Evolutionary conservation across 2,329 filamentous ascomycete species (phyloP), one percentile per base, ranked within the genome.

Genomic region (Penicillium expansum): DNA sequence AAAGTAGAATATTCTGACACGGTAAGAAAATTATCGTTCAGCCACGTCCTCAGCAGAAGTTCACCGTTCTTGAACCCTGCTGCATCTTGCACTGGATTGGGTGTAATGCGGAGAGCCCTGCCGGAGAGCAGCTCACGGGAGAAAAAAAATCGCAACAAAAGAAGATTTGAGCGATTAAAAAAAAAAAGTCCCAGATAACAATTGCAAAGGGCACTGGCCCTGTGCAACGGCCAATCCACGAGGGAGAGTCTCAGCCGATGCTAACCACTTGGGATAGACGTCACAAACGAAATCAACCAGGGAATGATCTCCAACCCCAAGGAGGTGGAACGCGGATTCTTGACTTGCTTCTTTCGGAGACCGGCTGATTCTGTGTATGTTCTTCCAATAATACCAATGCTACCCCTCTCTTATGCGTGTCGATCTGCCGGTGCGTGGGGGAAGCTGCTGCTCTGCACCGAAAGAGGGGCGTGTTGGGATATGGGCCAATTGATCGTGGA

Each of bases 21-120:
- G 61, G 61, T 62, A 57, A 62, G 55, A 57, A 60, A 62, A 49
- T 63, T 58, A 69, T 67, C 63, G 60, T 69, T 69, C 67, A 73
- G 71, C 70, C 69, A 71, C 70, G 70, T 73, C 70, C 69, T 72
- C 70, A 75, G 69, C 68, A 71, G 69, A 70, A 69, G 68, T 69
- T 65, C 66, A 68, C 65, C 54, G 68, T 66, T 70, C 68, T 75
- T 72, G 72, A 71, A 73, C 69, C 72, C 69, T 75, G 74, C 74
- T 75, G 74, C 74, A 77, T 77, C 67, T 76, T 77, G 74, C 65
- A 73, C 69, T 68, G 67, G 66, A 63, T 70, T 63, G 66, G 66
- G 71, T 73, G 68, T 65, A 67, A 73, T 71, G 70, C 69, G 70
- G 67, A 73, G 71, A 70, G 71, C 71, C 67, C 74, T 76, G 63